Percentiles rank a stretch among this genome's conserved stretches.
phyloP scores from a whole-genome alignment of 1,284 basidiomycete species.

The Earliella scabrosa region DNA sequence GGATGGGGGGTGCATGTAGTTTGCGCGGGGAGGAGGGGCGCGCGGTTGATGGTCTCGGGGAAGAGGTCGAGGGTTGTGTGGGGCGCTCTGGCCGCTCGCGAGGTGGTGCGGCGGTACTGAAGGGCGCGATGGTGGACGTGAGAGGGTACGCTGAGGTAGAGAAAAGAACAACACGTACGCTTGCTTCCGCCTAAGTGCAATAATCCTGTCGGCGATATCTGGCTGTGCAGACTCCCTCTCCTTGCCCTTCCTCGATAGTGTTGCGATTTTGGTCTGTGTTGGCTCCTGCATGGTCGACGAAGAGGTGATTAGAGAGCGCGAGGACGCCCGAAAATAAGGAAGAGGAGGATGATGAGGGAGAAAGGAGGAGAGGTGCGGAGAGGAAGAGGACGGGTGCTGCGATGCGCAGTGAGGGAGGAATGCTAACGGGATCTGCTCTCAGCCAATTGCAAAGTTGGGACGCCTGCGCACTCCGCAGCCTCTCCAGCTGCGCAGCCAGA shows the following conservation, averaged over 20 bases:
- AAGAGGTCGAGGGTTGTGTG: conserved; percentile 32
- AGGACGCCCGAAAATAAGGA: conserved; percentile 14
- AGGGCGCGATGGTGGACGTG: background rate
- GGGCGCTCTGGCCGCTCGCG: conserved; percentile 53
- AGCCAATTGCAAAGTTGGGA: conserved; percentile 28
- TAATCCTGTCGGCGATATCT: conserved; percentile 69
- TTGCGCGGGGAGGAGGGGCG: conserved; percentile 35
- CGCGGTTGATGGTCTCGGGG: conserved; percentile 30
- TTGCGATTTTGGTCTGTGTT: conserved; percentile 19
- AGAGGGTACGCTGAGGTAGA: background rate
- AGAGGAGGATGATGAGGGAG: conserved; percentile 15
- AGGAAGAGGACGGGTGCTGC: conserved; percentile 30
- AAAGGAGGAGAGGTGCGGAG: conserved; percentile 20
- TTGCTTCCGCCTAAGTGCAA: conserved; percentile 65
- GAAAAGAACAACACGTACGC: conserved; percentile 49
- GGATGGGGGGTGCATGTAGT: conserved; percentile 32
- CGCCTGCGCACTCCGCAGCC: conserved; percentile 30
- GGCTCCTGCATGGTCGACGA: conserved; percentile 28
- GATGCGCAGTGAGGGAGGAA: conserved; percentile 33
- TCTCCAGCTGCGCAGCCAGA: conserved; percentile 24
- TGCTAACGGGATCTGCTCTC: conserved; percentile 27
- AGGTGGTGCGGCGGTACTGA: conserved; percentile 49
- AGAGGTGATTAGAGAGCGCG: conserved; percentile 8
- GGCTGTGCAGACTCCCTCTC: conserved; percentile 44
- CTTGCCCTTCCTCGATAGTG: conserved; percentile 37